A percentile compares a stretch with the other conserved stretches of the same genome.
Conservation (phyloP, 805 yeast genomes). For the Lachancea kluyveri region DNA sequence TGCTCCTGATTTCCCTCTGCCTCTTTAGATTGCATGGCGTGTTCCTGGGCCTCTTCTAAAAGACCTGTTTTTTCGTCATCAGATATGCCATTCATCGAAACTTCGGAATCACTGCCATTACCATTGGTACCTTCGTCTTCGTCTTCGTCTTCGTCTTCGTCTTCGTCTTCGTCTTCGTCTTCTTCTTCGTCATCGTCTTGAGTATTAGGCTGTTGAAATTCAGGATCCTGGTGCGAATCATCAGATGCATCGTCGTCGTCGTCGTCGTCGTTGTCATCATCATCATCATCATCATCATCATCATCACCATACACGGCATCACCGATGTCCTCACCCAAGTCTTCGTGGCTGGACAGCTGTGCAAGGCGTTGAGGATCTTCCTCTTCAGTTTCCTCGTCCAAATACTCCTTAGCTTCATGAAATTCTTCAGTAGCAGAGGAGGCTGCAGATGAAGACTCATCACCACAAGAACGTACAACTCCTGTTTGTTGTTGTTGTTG, state of each 20-base stretch:
- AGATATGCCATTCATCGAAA: slow-evolving; percentile 24
- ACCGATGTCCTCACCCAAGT: slow-evolving; percentile 8
- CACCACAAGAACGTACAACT: slow-evolving; percentile 7
- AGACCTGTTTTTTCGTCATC: slow-evolving; percentile 27
- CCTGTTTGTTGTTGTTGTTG: no score
- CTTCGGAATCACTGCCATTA: no score
- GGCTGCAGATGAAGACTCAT: not conserved
- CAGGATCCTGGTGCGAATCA: slow-evolving; percentile 3
- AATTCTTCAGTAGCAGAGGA: slow-evolving; percentile 6
- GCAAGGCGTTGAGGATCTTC: not conserved
- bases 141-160: slow-evolving; percentile 7
- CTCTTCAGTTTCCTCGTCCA: slow-evolving; percentile 1
- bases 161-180: slow-evolving; percentile 5
- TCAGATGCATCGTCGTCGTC: slow-evolving; percentile 28
- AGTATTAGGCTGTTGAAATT: not conserved
- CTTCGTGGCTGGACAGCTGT: not conserved
- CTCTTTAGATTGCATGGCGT: slow-evolving; percentile 6
- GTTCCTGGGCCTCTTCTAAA: slow-evolving; percentile 19
- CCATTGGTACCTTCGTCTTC: slow-evolving; percentile 7
- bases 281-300: slow-evolving; percentile 29
- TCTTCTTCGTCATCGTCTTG: slow-evolving; percentile 9
- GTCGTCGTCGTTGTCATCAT: slow-evolving; percentile 8
- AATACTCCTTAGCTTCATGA: slow-evolving; percentile 7
- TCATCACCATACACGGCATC: slow-evolving; percentile 18
- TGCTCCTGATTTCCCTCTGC: slow-evolving; percentile 11